Base-by-base conservation (phyloP, 208 protist genomes). In the Naegleria lovaniensis region DNA sequence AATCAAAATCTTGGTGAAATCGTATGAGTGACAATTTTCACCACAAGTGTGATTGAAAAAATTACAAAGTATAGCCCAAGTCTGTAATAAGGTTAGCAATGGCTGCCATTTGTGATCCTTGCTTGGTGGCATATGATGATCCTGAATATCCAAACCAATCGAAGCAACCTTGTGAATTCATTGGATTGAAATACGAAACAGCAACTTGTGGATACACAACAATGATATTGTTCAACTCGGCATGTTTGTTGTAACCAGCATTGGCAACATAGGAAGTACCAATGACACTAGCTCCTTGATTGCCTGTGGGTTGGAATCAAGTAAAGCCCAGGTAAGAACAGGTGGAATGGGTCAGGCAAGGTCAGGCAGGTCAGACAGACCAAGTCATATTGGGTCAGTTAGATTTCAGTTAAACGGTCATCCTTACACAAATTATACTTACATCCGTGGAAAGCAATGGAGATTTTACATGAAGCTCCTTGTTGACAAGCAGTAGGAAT, bases 171-270 rank as follows among this genome's bases (percentile, higher is more conserved):
- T 93, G 93, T 40, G 92, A 88, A 58, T 93, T 93, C 9, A 75
- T 36, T 33, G 52, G 51, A 22, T 79, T 79, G 5, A 91, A 79
- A 25, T 75, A 85, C 13, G 92, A 55, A 9, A 36, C 29, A 79
- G 25, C 29, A 33, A 33, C 33, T 91, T 94, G 93, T 52, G 93
- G 93, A 90, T 94, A 94, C 13, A 94, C 67, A 41, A 94, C 76
- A 43, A 94, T 79, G 33, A 94, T 91, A 89, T 94, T 93, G 92
- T 93, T 94, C n/a, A 84, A 75, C 83, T 94, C 93, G 1, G 93
- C 93, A 88, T 87, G 92, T 43, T 91, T 59, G 76, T 94, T 94
- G 52, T 87, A 67, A 19, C 92, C 93, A 22, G 84, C 90, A 67
- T 94, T 19, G 7, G 19, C 5, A 13, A 93, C 92, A 88, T 93